Evolutionary conservation across 2,329 filamentous ascomycete species (phyloP).

Genomic region (Cryphonectria parasitica): DNA sequence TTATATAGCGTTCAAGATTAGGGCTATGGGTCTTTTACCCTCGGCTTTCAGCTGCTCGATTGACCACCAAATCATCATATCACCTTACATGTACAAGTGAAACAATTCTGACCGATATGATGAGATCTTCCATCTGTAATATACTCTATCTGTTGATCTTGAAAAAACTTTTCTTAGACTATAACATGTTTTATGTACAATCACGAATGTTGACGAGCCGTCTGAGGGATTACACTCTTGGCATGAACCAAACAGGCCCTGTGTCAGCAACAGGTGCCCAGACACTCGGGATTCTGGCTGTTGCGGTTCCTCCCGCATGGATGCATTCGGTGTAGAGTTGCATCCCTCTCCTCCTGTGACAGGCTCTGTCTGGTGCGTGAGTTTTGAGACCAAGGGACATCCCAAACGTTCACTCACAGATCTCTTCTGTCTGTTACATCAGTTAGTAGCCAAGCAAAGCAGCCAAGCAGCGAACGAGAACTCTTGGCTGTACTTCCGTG

Average conservation of each 20-base stretch:
- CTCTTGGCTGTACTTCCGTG: background rate
- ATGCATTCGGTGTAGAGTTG: constrained; percentile 1
- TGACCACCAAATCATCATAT: background rate
- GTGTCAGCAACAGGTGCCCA: background rate
- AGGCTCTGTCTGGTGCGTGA: constrained; percentile 21
- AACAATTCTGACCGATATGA: too few relatives aligned
- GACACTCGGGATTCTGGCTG: constrained; percentile 3
- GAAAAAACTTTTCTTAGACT: background rate
- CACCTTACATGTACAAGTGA: too few relatives aligned
- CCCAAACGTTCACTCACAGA: background rate
- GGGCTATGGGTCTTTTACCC: background rate
- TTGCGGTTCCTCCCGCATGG: constrained; percentile 5
- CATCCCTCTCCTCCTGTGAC: constrained; percentile 18
- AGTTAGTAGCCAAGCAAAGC: background rate
- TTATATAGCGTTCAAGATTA: background rate
- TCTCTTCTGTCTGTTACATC: background rate
- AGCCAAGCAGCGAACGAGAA: background rate
- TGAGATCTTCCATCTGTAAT: too few relatives aligned
- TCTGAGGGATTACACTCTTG: background rate
- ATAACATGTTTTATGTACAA: background rate
- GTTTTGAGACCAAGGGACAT: background rate
- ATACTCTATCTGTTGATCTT: too few relatives aligned
- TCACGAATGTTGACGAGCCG: background rate
- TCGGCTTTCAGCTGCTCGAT: background rate
- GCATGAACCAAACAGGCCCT: background rate